phyloP scores from a whole-genome alignment of 106 monocot genomes.

The Vanilla planifolia region DNA sequence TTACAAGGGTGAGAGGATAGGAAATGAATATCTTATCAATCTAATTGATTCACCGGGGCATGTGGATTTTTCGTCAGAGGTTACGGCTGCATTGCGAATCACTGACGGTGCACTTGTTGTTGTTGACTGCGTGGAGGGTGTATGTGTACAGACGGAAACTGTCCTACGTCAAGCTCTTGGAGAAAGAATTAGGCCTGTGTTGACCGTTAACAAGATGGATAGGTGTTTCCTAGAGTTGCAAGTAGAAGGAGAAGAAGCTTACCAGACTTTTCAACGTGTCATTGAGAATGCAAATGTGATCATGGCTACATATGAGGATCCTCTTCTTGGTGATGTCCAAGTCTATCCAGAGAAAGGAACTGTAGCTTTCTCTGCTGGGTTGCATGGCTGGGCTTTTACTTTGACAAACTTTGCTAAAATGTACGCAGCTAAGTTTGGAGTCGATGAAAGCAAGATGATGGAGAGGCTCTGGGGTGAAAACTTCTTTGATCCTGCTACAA shows the following conservation, averaged over 20 bases:
- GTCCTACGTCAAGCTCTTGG: slow-evolving; percentile 28
- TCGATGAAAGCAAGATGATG: slow-evolving; percentile 26
- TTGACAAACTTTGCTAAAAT: slow-evolving; percentile 28
- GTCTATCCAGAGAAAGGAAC: slow-evolving; percentile 30
- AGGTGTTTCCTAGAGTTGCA: slow-evolving; percentile 30
- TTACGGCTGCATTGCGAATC: slow-evolving; percentile 35
- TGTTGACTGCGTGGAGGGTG: slow-evolving; percentile 37
- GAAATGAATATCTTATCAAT: slow-evolving; percentile 44
- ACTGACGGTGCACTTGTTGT: slow-evolving; percentile 44
- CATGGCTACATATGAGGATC: slow-evolving; percentile 30
- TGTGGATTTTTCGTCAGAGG: slow-evolving; percentile 40
- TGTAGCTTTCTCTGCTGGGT: slow-evolving; percentile 30
- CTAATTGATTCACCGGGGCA: slow-evolving; percentile 44
- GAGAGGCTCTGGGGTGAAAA: slow-evolving; percentile 32
- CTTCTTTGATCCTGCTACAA: slow-evolving; percentile 23
- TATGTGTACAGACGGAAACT: slow-evolving; percentile 39
- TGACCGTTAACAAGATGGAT: slow-evolving; percentile 39
- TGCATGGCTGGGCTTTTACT: slow-evolving; percentile 26
- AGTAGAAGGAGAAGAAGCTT: slow-evolving; percentile 51
- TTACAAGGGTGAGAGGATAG: slow-evolving; percentile 33
- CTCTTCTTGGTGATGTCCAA: slow-evolving; percentile 27
- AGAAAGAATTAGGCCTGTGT: slow-evolving; percentile 26
- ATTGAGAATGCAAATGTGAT: slow-evolving; percentile 42
- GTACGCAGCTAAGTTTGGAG: slow-evolving; percentile 27
- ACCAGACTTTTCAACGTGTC: slow-evolving; percentile 49